Percentiles rank a stretch among this genome's conserved stretches.
phyloP scores from a whole-genome alignment of 768 basidiomycete species.

The Leccinum subtestaceum region DNA sequence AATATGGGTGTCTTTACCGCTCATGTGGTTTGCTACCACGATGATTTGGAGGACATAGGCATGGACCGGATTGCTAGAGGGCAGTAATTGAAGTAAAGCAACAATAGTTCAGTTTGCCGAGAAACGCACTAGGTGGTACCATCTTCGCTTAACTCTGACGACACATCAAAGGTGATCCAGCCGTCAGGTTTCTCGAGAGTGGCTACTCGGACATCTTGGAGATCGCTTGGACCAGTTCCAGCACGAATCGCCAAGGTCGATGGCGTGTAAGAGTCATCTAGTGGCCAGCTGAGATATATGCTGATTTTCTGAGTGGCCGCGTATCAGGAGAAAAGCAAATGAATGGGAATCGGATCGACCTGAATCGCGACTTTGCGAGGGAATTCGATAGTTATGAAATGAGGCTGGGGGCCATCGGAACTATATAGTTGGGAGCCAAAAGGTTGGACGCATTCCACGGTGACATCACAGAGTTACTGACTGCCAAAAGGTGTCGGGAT shows the following conservation, averaged over 20 bases:
- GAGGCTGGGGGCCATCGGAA: constrained; percentile 95
- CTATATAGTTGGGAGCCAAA: constrained; percentile 34
- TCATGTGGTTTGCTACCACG: constrained; percentile 92
- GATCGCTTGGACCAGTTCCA: constrained; percentile 86
- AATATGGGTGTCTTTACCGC: constrained; percentile 98
- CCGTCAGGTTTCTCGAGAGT: constrained; percentile 90
- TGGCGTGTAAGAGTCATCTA: constrained; percentile 97
- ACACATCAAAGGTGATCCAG: constrained; percentile 87
- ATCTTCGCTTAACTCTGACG: constrained; percentile 75
- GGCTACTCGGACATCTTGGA: constrained; percentile 86
- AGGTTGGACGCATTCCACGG: not conserved
- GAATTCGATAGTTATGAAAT: constrained; percentile 93
- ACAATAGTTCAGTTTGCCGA: not conserved
- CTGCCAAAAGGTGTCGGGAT: constrained; percentile 98
- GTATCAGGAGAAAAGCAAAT: not conserved
- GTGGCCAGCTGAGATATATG: constrained; percentile 72
- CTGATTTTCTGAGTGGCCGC: constrained; percentile 68
- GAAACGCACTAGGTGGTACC: constrained; percentile 70
- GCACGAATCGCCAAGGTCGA: constrained; percentile 87
- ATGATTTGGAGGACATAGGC: constrained; percentile 91
- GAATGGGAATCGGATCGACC: constrained; percentile 38
- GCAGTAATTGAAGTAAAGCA: not conserved
- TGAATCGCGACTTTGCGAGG: constrained; percentile 86
- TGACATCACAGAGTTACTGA: constrained; percentile 40
- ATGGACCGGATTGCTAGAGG: constrained; percentile 73